Base-by-base conservation (phyloP, 768 basidiomycete species). In the Suillus variegatus region DNA sequence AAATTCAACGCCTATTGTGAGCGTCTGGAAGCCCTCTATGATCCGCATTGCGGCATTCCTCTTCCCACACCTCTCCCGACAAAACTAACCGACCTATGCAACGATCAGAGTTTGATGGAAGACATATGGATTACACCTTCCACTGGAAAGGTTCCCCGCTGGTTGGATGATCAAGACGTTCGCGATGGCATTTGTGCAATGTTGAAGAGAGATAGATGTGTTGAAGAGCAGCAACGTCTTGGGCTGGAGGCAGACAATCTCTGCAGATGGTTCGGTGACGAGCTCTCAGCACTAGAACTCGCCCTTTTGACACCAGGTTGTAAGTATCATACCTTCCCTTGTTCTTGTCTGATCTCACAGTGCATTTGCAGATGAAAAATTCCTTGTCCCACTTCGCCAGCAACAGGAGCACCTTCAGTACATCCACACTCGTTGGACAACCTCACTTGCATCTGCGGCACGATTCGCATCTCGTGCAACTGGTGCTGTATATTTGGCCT, bases 41-140 rank as follows among this genome's bases (percentile, higher is more conserved):
- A 60, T 14, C 51, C 25, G 0, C 6, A 14, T 8, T 77, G 73
- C 64, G 51, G 62, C 1, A 72, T 82, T 20, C 78, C 77, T 1
- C 61, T 80, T 20, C 80, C 79, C 0, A 38, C 65, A 9, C 73
- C 69, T 1, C 73, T 81, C 0, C 76, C 75, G 0, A 74, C 72
- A 0, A 65, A 74, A 13, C 65, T 82, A 1, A 60, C 62, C 2
- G 4, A 36, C 4, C 57, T 58, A 25, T 4, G 18, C 36, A 58
- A n/a, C 2, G 18, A 58, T 58, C 57, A 74, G 0, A 60, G 46
- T 6, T 69, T 82, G 1, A 72, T 79, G 71, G 73, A 79, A 40
- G 78, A 79, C 63, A 71, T 79, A 0, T 81, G 78, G 79, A 77
- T 79, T 2, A 68, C 62, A 0, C 70, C 69, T 0, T 52, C 9